These are phyloP conservation scores for Penicillium sp. DNA, from an alignment of 2,329 filamentous ascomycete species.

Conservation along the genomic window DNA sequence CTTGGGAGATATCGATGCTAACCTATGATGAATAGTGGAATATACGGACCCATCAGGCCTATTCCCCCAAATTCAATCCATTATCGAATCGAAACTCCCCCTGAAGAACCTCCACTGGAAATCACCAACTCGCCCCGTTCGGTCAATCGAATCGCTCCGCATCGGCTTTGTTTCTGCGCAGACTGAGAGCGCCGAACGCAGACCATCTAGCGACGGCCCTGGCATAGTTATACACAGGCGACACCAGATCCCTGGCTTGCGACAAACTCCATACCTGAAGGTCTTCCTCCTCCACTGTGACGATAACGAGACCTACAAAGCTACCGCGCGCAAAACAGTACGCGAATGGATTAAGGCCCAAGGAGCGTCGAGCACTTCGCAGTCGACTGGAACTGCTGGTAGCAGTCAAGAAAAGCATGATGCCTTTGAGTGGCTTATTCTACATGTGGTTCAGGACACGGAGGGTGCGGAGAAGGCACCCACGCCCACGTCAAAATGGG, in stretches of 20 bases:
- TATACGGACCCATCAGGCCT: slow-evolving; percentile 92
- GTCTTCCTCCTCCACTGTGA: slow-evolving; percentile 87
- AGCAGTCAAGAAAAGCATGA: slow-evolving; percentile 88
- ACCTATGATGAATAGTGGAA: slow-evolving; percentile 64
- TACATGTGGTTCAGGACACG: slow-evolving; percentile 89
- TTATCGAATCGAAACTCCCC: slow-evolving; percentile 75
- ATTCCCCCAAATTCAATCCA: slow-evolving; percentile 76
- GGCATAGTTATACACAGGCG: slow-evolving; percentile 56
- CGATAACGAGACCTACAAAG: slow-evolving; percentile 92
- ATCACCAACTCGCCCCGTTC: slow-evolving; percentile 82
- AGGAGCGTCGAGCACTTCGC: slow-evolving; percentile 49
- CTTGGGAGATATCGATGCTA: slow-evolving; percentile 7
- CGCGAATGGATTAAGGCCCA: slow-evolving; percentile 89
- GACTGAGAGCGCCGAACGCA: slow-evolving; percentile 36
- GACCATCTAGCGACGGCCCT: slow-evolving; percentile 38
- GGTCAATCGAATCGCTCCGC: slow-evolving; percentile 90
- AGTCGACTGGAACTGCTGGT: slow-evolving; percentile 45
- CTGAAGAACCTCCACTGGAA: slow-evolving; percentile 96
- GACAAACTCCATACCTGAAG: slow-evolving; percentile 91
- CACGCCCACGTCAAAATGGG: slow-evolving; percentile 68
- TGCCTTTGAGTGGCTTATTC: slow-evolving; percentile 90
- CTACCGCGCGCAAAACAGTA: slow-evolving; percentile 71
- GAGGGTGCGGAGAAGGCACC: slow-evolving; percentile 62
- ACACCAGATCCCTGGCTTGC: slow-evolving; percentile 92
- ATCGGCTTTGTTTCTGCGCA: slow-evolving; percentile 76